Base-by-base conservation (phyloP, 345 rosid genomes). In the Corymbia maculata region DNA sequence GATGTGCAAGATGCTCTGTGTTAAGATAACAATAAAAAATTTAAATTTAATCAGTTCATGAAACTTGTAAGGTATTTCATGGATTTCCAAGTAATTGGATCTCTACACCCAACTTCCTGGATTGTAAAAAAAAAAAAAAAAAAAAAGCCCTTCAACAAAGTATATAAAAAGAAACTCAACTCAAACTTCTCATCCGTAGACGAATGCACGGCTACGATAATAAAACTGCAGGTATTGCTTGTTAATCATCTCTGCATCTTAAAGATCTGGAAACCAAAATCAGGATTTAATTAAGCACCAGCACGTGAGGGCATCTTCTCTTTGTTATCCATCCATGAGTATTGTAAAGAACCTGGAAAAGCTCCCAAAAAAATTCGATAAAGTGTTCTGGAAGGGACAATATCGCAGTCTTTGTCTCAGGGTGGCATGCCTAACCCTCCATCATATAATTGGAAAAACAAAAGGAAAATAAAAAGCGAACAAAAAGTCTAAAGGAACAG, bases 291-390 rank as follows among this genome's bases (percentile, higher is more conserved):
- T 32, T 79, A 26, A 50, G 53, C 51, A 28, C 9, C 30, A 52
- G 89, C 90, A 89, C 90, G 87, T 85, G 90, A 64, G 70, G 30
- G 59, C 88, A 59, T 51, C 75, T 55, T 80, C 59, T n/a, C 82
- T 75, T 9, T 36, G 82, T 89, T 89, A 61, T 87, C 82, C 70
- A 68, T 86, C 59, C 64, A 9, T 24, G 59, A 51, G 59, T n/a
- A 47, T 85, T 52, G 64, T 85, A 85, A 52, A 53, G 86, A 85
- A 42, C 49, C 44, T 36, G 49, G 49, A 75, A 75, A 75, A 75
- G 82, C 49, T 19, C 45, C 3, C 44, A 2, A 36, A 17, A 70
- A 36, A 36, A 70, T 8, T 17, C 36, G 26, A 36, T 75, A 36
- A 75, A 42, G 82, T 42, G 26, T 42, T 75, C 82, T 19, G 82